Evolutionary conservation across 2,329 filamentous ascomycete species (phyloP).

Genomic region (Fragosphaeria purpurea): DNA sequence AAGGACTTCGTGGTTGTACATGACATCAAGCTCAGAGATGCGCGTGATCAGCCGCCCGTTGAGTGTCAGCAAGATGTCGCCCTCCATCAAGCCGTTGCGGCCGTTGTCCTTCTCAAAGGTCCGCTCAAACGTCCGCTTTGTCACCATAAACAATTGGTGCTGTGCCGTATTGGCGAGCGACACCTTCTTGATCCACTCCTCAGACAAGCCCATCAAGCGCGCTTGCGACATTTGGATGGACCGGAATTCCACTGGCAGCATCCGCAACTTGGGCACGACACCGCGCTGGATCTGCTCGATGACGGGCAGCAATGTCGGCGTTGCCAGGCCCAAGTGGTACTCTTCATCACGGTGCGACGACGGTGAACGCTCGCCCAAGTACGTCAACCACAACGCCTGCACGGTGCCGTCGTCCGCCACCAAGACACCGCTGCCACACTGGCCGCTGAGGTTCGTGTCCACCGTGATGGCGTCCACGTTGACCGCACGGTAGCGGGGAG

Average conservation of each 20-base stretch:
- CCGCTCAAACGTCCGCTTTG: slow-evolving; percentile 65
- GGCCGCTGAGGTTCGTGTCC: slow-evolving; percentile 80
- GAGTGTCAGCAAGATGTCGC: slow-evolving; percentile 83
- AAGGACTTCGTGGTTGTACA: slow-evolving; percentile 81
- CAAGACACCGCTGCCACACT: slow-evolving; percentile 90
- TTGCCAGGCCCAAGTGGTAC: slow-evolving; percentile 88
- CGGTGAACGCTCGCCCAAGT: slow-evolving; percentile 77
- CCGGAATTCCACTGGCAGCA: slow-evolving; percentile 88
- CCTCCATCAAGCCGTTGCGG: slow-evolving; percentile 63
- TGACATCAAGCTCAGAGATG: slow-evolving; percentile 85
- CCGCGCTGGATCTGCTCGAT: slow-evolving; percentile 75
- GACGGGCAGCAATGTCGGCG: slow-evolving; percentile 81
- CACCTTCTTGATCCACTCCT: slow-evolving; percentile 91
- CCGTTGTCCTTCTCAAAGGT: slow-evolving; percentile 13
- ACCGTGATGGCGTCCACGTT: slow-evolving; percentile 97
- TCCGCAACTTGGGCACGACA: slow-evolving; percentile 69
- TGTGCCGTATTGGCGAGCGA: slow-evolving; percentile 79
- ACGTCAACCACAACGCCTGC: slow-evolving; percentile 92
- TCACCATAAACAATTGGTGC: slow-evolving; percentile 95
- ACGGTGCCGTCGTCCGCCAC: slow-evolving; percentile 84
- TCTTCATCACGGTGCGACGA: slow-evolving; percentile 82
- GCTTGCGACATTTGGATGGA: slow-evolving; percentile 96
- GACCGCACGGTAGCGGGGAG: slow-evolving; percentile 85
- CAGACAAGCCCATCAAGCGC: slow-evolving; percentile 90
- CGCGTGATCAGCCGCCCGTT: slow-evolving; percentile 90